Percentiles rank a stretch among this genome's conserved stretches.
Conservation (phyloP, 192 early-diverging fungal species). For the Gonapodya sp. region DNA sequence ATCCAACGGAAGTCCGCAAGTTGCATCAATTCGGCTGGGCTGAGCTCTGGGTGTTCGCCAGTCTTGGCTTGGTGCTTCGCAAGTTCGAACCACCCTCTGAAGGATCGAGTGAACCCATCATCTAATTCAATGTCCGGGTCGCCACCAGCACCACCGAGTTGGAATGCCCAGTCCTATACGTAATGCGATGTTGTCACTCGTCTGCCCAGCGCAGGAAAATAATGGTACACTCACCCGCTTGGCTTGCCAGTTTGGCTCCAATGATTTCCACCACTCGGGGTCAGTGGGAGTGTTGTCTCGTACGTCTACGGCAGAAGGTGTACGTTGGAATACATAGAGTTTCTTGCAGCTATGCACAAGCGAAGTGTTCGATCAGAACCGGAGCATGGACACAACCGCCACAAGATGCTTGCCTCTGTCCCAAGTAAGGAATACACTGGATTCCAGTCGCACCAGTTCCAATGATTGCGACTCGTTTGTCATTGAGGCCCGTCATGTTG, state of each 20-base stretch:
- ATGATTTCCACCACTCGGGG: not conserved
- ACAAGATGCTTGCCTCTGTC: not conserved
- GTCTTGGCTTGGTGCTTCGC: not conserved
- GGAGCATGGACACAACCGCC: no score
- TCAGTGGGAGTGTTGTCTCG: conserved; percentile 5
- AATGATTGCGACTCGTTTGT: conserved; percentile 1
- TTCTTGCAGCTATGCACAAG: not conserved
- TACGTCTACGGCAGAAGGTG: conserved; percentile 6
- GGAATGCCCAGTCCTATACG: conserved; percentile 8
- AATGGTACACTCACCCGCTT: not conserved
- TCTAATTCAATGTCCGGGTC: conserved; percentile 3
- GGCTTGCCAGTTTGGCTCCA: conserved; percentile 2
- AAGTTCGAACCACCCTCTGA: not conserved
- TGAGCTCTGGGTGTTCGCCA: not conserved
- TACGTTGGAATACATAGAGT: conserved; percentile 2
- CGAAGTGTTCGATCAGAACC: no score
- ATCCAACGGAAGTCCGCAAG: conserved; percentile 1
- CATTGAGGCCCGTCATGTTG: conserved; percentile 5
- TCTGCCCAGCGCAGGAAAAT: no score
- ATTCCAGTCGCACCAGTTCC: conserved; percentile 3
- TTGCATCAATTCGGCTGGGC: not conserved
- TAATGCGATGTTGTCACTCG: no score
- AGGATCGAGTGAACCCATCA: conserved; percentile 6
- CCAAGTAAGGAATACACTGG: conserved; percentile 4
- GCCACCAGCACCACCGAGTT: not conserved